Conservation (phyloP, 305 asterid genomes). For the Nicotiana rustica region DNA sequence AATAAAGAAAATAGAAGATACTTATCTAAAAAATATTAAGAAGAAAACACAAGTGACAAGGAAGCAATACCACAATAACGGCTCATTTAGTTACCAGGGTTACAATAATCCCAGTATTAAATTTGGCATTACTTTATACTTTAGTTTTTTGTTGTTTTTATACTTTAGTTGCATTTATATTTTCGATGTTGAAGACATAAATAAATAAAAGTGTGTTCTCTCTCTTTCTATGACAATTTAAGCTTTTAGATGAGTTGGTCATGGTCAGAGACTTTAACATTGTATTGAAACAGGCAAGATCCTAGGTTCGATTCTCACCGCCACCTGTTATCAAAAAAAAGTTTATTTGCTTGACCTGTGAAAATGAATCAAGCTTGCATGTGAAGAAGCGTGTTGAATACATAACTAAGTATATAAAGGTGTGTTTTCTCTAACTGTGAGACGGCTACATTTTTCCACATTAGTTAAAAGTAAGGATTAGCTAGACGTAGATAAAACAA, state of each 20-base stretch:
- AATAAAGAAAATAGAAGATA: constrained; percentile 24
- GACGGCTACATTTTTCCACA: too few relatives aligned
- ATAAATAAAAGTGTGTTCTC: constrained; percentile 20
- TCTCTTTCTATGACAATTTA: not conserved
- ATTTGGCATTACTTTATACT: not conserved
- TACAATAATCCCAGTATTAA: not conserved
- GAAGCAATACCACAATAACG: constrained; percentile 12
- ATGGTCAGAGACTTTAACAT: not conserved
- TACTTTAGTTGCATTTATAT: not conserved
- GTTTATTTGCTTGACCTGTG: not conserved
- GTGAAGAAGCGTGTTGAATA: not conserved
- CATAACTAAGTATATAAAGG: not conserved
- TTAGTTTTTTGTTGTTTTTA: too few relatives aligned
- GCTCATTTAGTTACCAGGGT: constrained; percentile 3
- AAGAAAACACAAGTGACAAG: constrained; percentile 2
- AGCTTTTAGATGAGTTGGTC: not conserved
- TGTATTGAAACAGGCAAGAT: not conserved
- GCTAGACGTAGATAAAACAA: not conserved
- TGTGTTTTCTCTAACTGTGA: not conserved
- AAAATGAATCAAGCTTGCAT: not conserved
- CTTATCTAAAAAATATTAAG: constrained; percentile 25
- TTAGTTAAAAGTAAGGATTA: not conserved
- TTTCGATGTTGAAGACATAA: not conserved
- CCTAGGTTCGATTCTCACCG: not conserved
- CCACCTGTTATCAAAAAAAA: not conserved